phyloP scores from a whole-genome alignment of 2,329 filamentous ascomycete species.

The Trichocomaceae sp. region DNA sequence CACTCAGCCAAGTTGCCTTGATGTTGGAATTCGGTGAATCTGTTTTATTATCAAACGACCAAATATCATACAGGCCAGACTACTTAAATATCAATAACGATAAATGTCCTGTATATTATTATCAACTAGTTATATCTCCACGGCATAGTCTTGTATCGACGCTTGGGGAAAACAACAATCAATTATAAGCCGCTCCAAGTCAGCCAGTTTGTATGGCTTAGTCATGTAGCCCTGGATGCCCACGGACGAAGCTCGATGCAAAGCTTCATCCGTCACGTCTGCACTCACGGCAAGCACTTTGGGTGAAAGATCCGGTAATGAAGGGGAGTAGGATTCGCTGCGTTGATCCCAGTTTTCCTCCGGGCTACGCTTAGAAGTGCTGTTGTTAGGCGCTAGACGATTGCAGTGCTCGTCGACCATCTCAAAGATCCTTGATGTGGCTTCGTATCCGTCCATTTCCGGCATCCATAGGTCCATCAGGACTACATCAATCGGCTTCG shows the following conservation, averaged over 20 bases:
- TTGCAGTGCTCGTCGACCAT: slow-evolving; percentile 40
- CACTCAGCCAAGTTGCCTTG: no score
- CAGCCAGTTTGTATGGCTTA: slow-evolving; percentile 59
- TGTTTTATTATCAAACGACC: no score
- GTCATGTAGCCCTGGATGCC: slow-evolving; percentile 65
- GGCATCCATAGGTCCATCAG: slow-evolving; percentile 76
- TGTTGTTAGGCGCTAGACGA: slow-evolving; percentile 17
- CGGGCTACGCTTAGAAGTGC: slow-evolving; percentile 8
- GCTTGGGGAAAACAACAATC: slow-evolving; percentile 34
- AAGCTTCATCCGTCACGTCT: slow-evolving; percentile 58
- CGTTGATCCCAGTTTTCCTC: slow-evolving; percentile 6
- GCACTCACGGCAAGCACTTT: slow-evolving; percentile 59
- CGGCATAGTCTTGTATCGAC: background rate
- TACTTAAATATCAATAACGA: no score
- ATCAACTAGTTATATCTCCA: background rate
- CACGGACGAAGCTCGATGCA: slow-evolving; percentile 53
- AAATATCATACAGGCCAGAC: no score
- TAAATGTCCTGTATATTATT: background rate
- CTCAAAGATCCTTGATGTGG: slow-evolving; percentile 55
- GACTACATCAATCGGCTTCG: slow-evolving; percentile 53
- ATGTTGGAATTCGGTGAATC: no score
- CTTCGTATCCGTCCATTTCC: slow-evolving; percentile 65
- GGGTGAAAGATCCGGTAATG: slow-evolving; percentile 35
- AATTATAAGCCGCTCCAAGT: slow-evolving; percentile 55
- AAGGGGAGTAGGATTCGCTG: slow-evolving; percentile 9